Evolutionary conservation across 2,329 filamentous ascomycete species (phyloP), one percentile per base, ranked within the genome.

Genomic region (Colletotrichum sp.): DNA sequence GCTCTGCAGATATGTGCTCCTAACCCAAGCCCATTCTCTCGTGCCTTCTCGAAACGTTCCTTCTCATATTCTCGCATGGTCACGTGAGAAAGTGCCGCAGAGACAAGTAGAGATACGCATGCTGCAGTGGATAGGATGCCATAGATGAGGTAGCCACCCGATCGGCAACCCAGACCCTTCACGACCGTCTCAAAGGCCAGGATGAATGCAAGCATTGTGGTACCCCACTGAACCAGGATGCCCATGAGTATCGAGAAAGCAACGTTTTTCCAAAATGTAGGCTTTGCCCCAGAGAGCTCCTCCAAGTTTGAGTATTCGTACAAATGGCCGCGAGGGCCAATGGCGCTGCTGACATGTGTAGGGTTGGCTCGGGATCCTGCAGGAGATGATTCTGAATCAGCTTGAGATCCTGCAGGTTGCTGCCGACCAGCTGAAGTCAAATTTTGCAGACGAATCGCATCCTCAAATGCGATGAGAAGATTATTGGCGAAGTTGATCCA

Each of bases 41-140:
- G 38, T 48, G 0, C 9, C 43, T 48, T 0, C 18, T 0, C 43
- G 2, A 48, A 21, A 12, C 9, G 43, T 21, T 4, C 1, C 6
- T 1, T 48, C n/a, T 48, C 43, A 1, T 48, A 8, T 52, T 5
- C 12, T 52, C 43, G 43, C 43, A 52, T 52, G 3, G 43, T 0
- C 0, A 24, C 43, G 12, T 52, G 43, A 0, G 43, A 52, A 21
- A 52, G n/a, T 52, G 43, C 43, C 0, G 43, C 43, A 0, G 43
- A 52, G 1, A 21, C 0, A 52, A 52, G 6, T 5, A 52, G 0
- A 5, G 1, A 52, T 24, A 2, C 1, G 43, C 43, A 52, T 0
- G 43, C 43, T 52, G 43, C 43, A 52, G 43, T 52, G 0, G n/a
- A 52, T 0, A 52, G n/a, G 2, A 52, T 3, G 12, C 43, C 43